Base-by-base conservation (phyloP, 805 yeast genomes). In the Pichia cephalocereana region DNA sequence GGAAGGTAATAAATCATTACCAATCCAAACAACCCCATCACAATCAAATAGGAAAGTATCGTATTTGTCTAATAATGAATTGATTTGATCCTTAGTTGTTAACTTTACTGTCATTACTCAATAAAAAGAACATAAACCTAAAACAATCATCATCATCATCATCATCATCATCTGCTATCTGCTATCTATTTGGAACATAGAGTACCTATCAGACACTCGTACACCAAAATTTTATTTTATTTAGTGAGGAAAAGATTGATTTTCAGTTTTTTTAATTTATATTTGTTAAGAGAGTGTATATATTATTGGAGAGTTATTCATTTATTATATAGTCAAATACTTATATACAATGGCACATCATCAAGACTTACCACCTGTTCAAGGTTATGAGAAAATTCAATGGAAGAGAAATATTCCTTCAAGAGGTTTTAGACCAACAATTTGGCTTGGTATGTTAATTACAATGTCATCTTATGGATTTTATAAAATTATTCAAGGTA, bases 1-100 rank as follows among this genome's bases (percentile, higher is more conserved):
- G 17, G 76, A 70, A 8, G 97, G 97, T 43, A 93, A 72, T 26
- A 87, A 66, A 54, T 82, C 86, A 52, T 78, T 80, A 2, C 98
- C 98, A 44, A 85, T 68, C 99, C 99, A 93, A 50, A 93, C 71
- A 6, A 93, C 99, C 32, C 99, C 99, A 63, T 93, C 99, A 69
- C 99, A 93, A 61, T 93, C 99, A 63, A 93, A 93, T 55, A 93
- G 70, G 58, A 90, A 91, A 50, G 86, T 88, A 61, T 89, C 96
- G 63, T 83, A 85, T 46, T 72, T 61, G 54, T 74, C 76, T 10
- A 93, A 66, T 43, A 93, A 68, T 8, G 67, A 59, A 46, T 75
- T 66, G 6, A 77, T 84, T 34, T 75, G 75, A 19, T 69, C 70
- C 47, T 68, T 70, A 19, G 67, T 59, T 17, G 67, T 65, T 41